Percentiles rank a stretch among this genome's conserved stretches.
Conservation (phyloP, 2,329 filamentous ascomycete species). For the Penicillium sp. region DNA sequence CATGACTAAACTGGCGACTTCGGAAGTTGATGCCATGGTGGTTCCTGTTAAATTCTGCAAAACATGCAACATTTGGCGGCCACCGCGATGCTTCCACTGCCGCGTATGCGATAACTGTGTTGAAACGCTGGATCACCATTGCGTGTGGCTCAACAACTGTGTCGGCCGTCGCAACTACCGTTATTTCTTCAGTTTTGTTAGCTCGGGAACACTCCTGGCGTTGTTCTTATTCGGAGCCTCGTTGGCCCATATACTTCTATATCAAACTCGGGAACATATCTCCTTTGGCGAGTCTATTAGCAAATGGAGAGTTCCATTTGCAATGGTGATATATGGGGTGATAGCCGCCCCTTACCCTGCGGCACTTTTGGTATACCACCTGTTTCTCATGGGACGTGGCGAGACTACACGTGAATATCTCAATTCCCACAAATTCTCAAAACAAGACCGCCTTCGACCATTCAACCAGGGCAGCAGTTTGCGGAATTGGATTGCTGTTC, state of each 20-base stretch:
- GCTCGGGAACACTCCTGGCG: slow-evolving; percentile 69
- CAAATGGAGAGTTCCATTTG: slow-evolving; percentile 75
- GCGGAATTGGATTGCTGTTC: slow-evolving; percentile 76
- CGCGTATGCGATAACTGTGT: slow-evolving; percentile 95
- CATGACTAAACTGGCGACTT: slow-evolving; percentile 76
- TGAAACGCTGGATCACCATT: slow-evolving; percentile 96
- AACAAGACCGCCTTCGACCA: slow-evolving; percentile 84
- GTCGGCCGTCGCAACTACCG: slow-evolving; percentile 96
- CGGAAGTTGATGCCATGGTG: slow-evolving; percentile 82
- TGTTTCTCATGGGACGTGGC: slow-evolving; percentile 84
- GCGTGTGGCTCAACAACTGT: slow-evolving; percentile 98
- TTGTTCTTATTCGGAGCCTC: slow-evolving; percentile 72
- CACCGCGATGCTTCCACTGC: slow-evolving; percentile 92
- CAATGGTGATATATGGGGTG: slow-evolving; percentile 79
- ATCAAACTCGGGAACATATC: slow-evolving; percentile 59
- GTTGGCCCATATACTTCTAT: slow-evolving; percentile 75
- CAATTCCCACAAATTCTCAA: slow-evolving; percentile 91
- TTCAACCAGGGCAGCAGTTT: slow-evolving; percentile 74
- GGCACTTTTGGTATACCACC: slow-evolving; percentile 79
- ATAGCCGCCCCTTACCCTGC: slow-evolving; percentile 74
- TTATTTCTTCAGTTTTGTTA: slow-evolving; percentile 92
- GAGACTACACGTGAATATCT: slow-evolving; percentile 96
- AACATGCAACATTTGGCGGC: slow-evolving; percentile 95
- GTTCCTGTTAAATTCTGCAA: slow-evolving; percentile 98
- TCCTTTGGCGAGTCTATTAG: slow-evolving; percentile 66